Conservation (phyloP, 2,329 filamentous ascomycete genomes). For the Monosporascus sp. region DNA sequence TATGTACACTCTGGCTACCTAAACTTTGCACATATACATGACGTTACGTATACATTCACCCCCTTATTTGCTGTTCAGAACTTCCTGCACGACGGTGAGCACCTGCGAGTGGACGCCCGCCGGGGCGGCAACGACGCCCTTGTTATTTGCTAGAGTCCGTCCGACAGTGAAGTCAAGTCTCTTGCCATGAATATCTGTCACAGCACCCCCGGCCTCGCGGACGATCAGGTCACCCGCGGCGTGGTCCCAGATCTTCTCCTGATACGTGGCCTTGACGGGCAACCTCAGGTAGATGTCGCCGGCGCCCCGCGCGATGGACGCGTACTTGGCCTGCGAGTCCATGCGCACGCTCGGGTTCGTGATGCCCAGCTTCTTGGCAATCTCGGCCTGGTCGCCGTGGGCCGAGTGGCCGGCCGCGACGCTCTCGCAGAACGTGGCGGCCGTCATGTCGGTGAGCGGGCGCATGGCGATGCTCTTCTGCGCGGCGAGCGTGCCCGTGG, state of each 20-base stretch:
- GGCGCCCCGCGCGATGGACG: constrained; percentile 85
- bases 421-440: constrained; percentile 92
- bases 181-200: constrained; percentile 84
- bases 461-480: constrained; percentile 73
- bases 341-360: constrained; percentile 85
- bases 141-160: constrained; percentile 81
- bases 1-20: neutral
- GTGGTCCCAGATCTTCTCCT: constrained; percentile 99
- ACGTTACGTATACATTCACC: constrained; percentile 4
- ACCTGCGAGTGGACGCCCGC: constrained; percentile 69
- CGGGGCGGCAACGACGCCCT: constrained; percentile 87
- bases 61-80: constrained; percentile 48
- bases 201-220: constrained; percentile 83
- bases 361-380: constrained; percentile 81
- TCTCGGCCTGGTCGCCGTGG: constrained; percentile 80
- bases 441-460: constrained; percentile 63
- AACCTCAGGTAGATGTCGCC: constrained; percentile 92
- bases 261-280: constrained; percentile 78
- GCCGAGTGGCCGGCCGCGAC: constrained; percentile 90
- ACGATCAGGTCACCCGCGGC: constrained; percentile 93
- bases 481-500: constrained; percentile 44
- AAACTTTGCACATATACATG: neutral
- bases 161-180: constrained; percentile 81
- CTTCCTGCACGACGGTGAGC: constrained; percentile 74
- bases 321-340: constrained; percentile 98